Percentiles rank a stretch among this genome's conserved stretches.
Conservation (phyloP, 202 grass and related monocot species). For the Setaria viridis region DNA sequence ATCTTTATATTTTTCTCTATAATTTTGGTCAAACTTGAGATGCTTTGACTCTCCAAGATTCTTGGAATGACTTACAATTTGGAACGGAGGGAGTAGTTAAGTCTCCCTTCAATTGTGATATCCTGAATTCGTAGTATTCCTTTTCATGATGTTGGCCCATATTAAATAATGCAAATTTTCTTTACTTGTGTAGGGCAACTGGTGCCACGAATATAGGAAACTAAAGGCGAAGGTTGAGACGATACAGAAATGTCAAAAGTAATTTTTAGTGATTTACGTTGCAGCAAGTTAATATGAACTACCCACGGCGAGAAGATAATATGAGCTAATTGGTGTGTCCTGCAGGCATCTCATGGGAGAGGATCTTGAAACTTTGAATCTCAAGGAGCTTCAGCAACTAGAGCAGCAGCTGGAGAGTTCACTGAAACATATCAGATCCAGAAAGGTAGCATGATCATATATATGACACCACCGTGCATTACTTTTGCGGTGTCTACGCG, state of each 20-base stretch:
- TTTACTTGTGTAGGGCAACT: conserved; percentile 71
- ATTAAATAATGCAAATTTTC: conserved; percentile 21
- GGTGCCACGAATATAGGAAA: conserved; percentile 89
- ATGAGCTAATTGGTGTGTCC: conserved; percentile 11
- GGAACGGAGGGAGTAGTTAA: not conserved
- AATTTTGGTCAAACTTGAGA: too few species aligned
- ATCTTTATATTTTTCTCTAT: too few species aligned
- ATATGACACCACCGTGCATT: not conserved
- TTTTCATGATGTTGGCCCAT: not conserved
- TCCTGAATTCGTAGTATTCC: not conserved
- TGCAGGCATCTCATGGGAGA: conserved; percentile 96
- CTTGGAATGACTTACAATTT: too few species aligned
- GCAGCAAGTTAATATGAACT: conserved; percentile 8
- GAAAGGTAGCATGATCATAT: conserved; percentile 63
- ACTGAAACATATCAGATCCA: conserved; percentile 79
- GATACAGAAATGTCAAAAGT: conserved; percentile 98
- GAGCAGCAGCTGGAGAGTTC: conserved; percentile 84
- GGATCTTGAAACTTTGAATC: conserved; percentile 78
- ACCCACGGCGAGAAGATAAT: conserved; percentile 19
- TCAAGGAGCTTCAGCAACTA: conserved; percentile 89
- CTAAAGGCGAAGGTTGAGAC: conserved; percentile 87
- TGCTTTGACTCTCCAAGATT: too few species aligned
- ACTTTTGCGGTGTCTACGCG: not conserved
- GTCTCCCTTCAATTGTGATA: not conserved
- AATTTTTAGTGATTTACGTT: conserved; percentile 30